These are phyloP conservation scores for Chalaropsis ovoidea DNA, from an alignment of 2,329 filamentous ascomycete genomes.

Conservation along the genomic window DNA sequence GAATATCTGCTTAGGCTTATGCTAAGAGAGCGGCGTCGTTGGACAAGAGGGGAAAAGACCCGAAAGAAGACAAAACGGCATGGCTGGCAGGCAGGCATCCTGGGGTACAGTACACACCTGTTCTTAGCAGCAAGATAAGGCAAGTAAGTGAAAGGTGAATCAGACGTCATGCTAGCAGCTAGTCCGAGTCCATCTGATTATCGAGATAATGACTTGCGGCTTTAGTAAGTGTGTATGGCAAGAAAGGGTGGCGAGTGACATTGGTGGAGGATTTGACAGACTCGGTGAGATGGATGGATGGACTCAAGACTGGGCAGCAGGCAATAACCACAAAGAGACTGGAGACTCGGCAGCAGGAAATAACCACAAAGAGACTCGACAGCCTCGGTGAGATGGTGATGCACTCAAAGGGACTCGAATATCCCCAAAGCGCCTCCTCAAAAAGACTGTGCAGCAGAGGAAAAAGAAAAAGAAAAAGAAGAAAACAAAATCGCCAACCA, in stretches of 20 bases:
- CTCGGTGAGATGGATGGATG: background rate
- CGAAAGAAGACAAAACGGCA: background rate
- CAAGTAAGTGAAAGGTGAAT: background rate
- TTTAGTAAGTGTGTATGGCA: background rate
- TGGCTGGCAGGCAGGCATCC: no score
- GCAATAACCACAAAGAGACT: background rate
- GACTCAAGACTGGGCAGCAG: background rate
- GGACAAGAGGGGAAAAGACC: no score
- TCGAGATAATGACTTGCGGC: slow-evolving; percentile 5
- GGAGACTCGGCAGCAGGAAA: no score
- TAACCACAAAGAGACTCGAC: no score
- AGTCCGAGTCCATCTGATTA: background rate
- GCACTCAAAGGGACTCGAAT: no score
- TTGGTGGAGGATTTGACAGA: slow-evolving; percentile 3
- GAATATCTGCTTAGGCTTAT: no score
- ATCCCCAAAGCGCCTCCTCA: no score
- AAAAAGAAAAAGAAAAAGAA: background rate
- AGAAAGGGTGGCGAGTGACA: background rate
- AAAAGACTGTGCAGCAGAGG: no score
- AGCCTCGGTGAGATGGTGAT: no score
- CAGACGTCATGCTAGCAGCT: background rate
- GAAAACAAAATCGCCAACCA: background rate
- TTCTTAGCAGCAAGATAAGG: background rate
- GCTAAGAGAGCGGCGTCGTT: no score
- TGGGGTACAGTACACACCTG: background rate